Evolutionary conservation across 2,329 filamentous ascomycete genomes (phyloP), one percentile per base, ranked within the genome.

Genomic region (Cladosporium oxysporum): DNA sequence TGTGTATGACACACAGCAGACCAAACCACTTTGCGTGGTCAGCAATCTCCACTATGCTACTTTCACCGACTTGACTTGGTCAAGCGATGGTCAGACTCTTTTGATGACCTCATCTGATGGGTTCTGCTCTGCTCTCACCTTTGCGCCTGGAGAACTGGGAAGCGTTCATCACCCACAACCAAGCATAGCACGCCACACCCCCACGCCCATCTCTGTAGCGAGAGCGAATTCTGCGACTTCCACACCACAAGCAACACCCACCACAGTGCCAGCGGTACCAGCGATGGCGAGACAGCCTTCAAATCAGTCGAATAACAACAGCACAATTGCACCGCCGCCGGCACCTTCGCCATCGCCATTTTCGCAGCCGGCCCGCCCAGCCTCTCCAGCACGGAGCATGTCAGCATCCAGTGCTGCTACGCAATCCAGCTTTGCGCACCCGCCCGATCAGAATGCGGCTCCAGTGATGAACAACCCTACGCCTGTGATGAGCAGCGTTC

Each of bases 41-140:
- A 98, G 93, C 85, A 99, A 99, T 75, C 81, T 99, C 70, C 95
- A 99, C 78, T 97, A 94, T 77, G 93, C 95, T 5, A 98, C 95
- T 0, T 99, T 99, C 75, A 99, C 95, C 0, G 95, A 99, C 76
- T 82, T 99, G 66, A 90, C 92, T 37, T 99, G 95, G 95, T 91
- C 91, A 1, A 88, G 84, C 69, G 91, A 93, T 77, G 91, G 91
- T 14, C 83, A 87, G 50, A 93, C 90, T 1, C 82, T 99, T 26
- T 84, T 99, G 59, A 96, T 99, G 81, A 95, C 93, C n/a, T 99
- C 95, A 0, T 97, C 95, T 0, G 95, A 99, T 77, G 95, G 95
- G 0, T 99, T 98, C 81, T 99, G 95, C 77, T 99, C 95, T 0
- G 90, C 91, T 0, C 83, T 99, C 6, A 91, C 93, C 0, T 99